Percentiles rank a stretch among this genome's conserved stretches.
phyloP scores from a whole-genome alignment of 305 asterid species.

The Fraxinus floribunda region DNA sequence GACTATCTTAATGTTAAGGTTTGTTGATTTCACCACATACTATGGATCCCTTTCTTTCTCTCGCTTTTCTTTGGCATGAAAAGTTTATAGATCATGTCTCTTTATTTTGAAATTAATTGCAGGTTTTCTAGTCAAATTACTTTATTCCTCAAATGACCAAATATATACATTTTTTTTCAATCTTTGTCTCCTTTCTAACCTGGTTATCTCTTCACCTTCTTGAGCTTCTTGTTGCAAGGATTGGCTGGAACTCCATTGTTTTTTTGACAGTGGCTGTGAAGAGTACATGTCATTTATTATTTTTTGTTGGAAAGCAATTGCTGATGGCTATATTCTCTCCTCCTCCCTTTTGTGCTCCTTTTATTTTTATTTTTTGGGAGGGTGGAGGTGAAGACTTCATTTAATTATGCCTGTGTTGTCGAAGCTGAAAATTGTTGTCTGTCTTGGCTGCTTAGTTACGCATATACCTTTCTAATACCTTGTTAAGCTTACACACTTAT shows the following conservation, averaged over 20 bases:
- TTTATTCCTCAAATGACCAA: conserved; percentile 5
- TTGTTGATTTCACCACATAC: conserved; percentile 20
- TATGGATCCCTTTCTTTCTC: background rate
- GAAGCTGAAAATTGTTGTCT: background rate
- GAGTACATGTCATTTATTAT: background rate
- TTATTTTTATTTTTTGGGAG: background rate
- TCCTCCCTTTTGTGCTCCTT: background rate
- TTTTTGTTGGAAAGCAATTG: background rate
- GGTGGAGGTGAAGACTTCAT: background rate
- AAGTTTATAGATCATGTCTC: background rate
- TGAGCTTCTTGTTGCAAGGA: background rate
- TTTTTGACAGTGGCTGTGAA: background rate
- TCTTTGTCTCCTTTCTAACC: background rate
- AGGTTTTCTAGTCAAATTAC: background rate
- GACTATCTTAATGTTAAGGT: conserved; percentile 97
- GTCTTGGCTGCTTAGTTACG: background rate
- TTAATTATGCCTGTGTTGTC: background rate
- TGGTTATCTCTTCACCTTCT: conserved; percentile 11
- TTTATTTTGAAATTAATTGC: background rate
- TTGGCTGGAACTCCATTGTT: background rate
- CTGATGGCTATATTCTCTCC: background rate
- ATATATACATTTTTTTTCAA: background rate
- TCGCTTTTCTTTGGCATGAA: background rate
- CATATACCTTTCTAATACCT: background rate
- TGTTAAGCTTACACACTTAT: background rate